Evolutionary conservation across 2,329 filamentous ascomycete genomes (phyloP), one percentile per base, ranked within the genome.

Genomic region (Penicillium sp.): DNA sequence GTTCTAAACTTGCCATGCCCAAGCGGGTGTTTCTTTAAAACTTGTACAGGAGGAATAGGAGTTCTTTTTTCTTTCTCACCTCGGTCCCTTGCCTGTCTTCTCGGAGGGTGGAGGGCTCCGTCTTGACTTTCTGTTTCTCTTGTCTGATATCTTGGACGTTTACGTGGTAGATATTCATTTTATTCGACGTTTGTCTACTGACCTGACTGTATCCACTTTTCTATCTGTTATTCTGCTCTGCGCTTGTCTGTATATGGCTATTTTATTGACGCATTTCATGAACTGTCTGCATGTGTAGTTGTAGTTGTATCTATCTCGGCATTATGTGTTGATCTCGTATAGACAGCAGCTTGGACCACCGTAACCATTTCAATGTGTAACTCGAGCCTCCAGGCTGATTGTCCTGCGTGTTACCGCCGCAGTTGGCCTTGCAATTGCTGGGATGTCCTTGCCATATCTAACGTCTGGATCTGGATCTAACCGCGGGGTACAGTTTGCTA

Each of bases 1-100:
- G 65, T 81, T 81, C 67, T 74, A 72, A 62, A 56, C 27, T 28
- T 44, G 44, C 50, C 42, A 44, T 49, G 45, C 52, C 20, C 23
- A 33, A 33, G 9, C 7, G 29, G 42, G 20, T 44, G 38, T 46
- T 46, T 35, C 24, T 49, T 51, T 47, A 49, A 61, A 59, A 60
- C 49, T 28, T 61, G 59, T 61, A 61, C 59, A 61, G 57, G 59
- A 61, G 56, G 57, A 57, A 49, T 50, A 31, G 58, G 52, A 57
- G 55, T 60, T 56, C 43, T 50, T 45, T 50, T 54, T 42, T 47
- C 42, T 51, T 53, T 49, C 46, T 44, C 29, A 9, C 8, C n/a
- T 15, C 25, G 13, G n/a, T 35, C 23, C 10, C 9, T 18, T 29
- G 7, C 31, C 38, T 6, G 29, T 35, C 6, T 35, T 35, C 18